Evolutionary conservation across 2,329 filamentous ascomycete genomes (phyloP).

Genomic region (Metarhizium anisopliae): DNA sequence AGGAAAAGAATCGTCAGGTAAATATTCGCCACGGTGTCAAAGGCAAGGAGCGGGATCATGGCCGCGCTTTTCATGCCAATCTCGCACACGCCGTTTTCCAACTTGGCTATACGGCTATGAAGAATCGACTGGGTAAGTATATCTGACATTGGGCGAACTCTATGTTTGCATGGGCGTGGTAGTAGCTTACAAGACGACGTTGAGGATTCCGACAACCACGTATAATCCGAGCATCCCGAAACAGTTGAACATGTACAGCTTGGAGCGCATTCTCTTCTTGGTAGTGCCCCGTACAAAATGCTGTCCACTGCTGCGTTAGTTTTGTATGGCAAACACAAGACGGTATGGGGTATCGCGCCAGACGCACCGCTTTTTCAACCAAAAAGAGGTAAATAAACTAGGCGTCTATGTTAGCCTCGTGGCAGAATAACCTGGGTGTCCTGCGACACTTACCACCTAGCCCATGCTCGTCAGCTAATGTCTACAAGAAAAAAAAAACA

Average conservation of each 20-base stretch:
- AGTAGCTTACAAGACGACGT: slow-evolving; percentile 47
- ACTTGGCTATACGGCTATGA: slow-evolving; percentile 45
- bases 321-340: too few species aligned
- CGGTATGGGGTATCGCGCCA: slow-evolving; percentile 4
- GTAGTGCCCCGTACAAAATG: slow-evolving; percentile 47
- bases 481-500: slow-evolving; percentile 13
- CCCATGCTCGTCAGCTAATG: too few species aligned
- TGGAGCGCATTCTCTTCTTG: slow-evolving; percentile 43
- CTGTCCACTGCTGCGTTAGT: slow-evolving; percentile 17
- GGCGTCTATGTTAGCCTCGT: neutral
- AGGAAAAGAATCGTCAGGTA: slow-evolving; percentile 56
- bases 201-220: slow-evolving; percentile 41
- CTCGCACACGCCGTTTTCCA: slow-evolving; percentile 46
- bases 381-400: slow-evolving; percentile 54
- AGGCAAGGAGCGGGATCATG: slow-evolving; percentile 52
- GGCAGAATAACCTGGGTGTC: neutral
- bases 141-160: neutral
- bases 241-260: slow-evolving; percentile 52
- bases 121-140: too few species aligned
- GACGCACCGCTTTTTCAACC: slow-evolving; percentile 48
- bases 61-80: slow-evolving; percentile 52
- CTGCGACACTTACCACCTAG: slow-evolving; percentile 15
- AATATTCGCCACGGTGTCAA: slow-evolving; percentile 52
- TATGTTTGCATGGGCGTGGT: neutral
- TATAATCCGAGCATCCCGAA: slow-evolving; percentile 45